Percentiles rank a stretch among this genome's conserved stretches.
Evolutionary conservation across 129 eudicot genomes (phyloP).

Genomic region (Arctium lappa): DNA sequence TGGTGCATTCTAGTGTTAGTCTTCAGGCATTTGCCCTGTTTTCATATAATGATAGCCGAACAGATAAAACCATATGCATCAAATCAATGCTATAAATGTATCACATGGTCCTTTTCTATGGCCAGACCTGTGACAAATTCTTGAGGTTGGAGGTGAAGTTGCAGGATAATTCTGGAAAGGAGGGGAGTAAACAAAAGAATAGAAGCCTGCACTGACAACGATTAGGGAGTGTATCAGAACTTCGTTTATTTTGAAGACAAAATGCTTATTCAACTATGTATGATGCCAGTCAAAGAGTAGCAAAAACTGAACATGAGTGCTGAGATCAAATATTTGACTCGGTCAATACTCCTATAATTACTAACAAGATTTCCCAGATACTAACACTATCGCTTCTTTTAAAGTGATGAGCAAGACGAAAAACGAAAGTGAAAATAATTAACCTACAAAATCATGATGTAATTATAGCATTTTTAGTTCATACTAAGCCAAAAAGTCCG

Average conservation of each 20-base stretch:
- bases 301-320: not conserved
- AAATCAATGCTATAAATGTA: constrained; percentile 1
- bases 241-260: constrained; percentile 6
- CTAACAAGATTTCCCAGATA: not conserved
- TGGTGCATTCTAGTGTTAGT: too few relatives aligned
- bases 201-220: constrained; percentile 65
- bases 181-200: constrained; percentile 75
- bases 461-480: constrained; percentile 28
- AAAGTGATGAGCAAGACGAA: not conserved
- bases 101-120: constrained; percentile 4
- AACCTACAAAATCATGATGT: constrained; percentile 23
- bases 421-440: constrained; percentile 5
- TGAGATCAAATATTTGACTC: not conserved
- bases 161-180: constrained; percentile 68
- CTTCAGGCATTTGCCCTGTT: too few relatives aligned
- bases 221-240: constrained; percentile 16
- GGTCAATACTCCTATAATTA: not conserved
- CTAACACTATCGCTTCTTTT: not conserved
- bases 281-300: not conserved
- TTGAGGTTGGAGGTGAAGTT: constrained; percentile 86
- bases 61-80: not conserved
- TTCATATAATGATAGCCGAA: too few relatives aligned
- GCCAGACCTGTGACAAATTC: constrained; percentile 88
- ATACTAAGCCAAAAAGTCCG: constrained; percentile 86
- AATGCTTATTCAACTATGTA: not conserved